phyloP scores from a whole-genome alignment of 2,329 filamentous ascomycete genomes.

The Blastomyces percursus region DNA sequence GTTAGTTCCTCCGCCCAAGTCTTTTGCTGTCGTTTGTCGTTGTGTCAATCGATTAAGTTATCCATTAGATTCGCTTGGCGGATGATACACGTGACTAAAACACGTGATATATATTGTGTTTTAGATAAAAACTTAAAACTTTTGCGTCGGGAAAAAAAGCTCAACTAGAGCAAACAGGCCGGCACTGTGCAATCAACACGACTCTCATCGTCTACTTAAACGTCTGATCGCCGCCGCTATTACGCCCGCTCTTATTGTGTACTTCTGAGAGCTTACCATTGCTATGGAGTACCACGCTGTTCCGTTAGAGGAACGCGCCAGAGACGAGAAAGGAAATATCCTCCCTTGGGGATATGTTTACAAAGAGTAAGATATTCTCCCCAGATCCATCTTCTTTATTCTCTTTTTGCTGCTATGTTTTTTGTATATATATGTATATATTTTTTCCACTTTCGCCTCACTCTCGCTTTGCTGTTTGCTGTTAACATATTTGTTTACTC shows the following conservation, averaged over 20 bases:
- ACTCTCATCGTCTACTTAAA: background rate
- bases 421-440: background rate
- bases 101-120: slow-evolving; percentile 2
- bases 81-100: background rate
- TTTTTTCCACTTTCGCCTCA: background rate
- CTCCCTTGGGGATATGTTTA: slow-evolving; percentile 55
- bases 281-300: slow-evolving; percentile 56
- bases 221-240: background rate
- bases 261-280: background rate
- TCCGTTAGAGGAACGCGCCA: slow-evolving; percentile 50
- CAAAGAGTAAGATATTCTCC: slow-evolving; percentile 42
- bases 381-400: background rate
- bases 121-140: background rate
- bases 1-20: background rate
- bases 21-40: background rate
- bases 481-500: slow-evolving; percentile 9
- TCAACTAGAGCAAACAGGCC: background rate
- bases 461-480: background rate
- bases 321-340: slow-evolving; percentile 47
- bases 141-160: background rate
- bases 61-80: background rate
- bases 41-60: background rate
- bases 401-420: background rate
- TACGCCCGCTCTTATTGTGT: background rate
- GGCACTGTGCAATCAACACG: background rate